phyloP scores from a whole-genome alignment of 2,329 filamentous ascomycete species.

The Penicillium sp. region DNA sequence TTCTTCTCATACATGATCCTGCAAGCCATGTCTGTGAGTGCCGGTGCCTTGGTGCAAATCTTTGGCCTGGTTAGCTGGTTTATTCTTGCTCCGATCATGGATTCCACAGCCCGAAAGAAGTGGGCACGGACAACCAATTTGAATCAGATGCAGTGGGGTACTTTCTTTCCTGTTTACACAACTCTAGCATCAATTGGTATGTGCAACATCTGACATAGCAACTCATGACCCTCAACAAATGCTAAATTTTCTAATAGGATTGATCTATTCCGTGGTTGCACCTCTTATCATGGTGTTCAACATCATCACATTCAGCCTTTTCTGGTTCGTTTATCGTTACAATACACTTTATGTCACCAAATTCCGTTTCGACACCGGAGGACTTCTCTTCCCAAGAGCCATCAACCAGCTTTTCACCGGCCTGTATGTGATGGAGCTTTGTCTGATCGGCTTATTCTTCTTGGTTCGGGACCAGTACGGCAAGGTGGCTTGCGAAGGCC shows the following conservation, averaged over 20 bases:
- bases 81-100: conserved; percentile 69
- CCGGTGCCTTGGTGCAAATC: conserved; percentile 79
- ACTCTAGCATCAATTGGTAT: conserved; percentile 86
- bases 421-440: conserved; percentile 89
- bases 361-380: conserved; percentile 84
- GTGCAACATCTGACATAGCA: conserved; percentile 17
- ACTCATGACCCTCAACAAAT: neutral
- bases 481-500: conserved; percentile 58
- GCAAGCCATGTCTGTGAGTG: conserved; percentile 84
- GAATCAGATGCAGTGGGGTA: conserved; percentile 77
- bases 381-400: conserved; percentile 81
- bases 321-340: conserved; percentile 96
- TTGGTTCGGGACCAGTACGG: conserved; percentile 57
- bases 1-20: conserved; percentile 99
- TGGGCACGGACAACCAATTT: conserved; percentile 78
- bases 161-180: conserved; percentile 92
- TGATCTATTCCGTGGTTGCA: conserved; percentile 83
- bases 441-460: conserved; percentile 84
- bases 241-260: conserved; percentile 34
- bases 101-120: conserved; percentile 75
- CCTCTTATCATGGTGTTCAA: conserved; percentile 91
- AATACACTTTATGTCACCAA: conserved; percentile 92
- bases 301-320: conserved; percentile 79
- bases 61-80: conserved; percentile 76
- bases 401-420: conserved; percentile 96